phyloP scores from a whole-genome alignment of 2,329 filamentous ascomycete genomes.

The Cryphonectria naterciae region DNA sequence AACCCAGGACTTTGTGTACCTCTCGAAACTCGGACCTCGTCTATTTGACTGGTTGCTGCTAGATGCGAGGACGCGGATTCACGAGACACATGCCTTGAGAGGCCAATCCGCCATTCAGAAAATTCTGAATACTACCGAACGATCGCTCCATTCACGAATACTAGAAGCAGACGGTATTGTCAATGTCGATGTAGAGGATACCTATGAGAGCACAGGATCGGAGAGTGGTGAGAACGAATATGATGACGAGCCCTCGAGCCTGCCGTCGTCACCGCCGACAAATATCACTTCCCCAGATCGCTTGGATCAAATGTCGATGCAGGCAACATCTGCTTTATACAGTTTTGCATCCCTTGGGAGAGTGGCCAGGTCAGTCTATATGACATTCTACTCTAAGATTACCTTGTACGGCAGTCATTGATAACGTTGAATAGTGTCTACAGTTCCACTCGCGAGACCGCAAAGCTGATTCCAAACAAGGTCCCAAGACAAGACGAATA shows the following conservation, averaged over 20 bases:
- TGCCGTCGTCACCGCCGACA: neutral
- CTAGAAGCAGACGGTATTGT: slow-evolving; percentile 32
- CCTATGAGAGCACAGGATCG: neutral
- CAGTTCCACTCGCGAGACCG: neutral
- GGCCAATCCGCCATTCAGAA: slow-evolving; percentile 17
- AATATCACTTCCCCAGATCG: neutral
- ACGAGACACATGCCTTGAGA: neutral
- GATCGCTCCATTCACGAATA: neutral
- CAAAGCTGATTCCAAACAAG: neutral
- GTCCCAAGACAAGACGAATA: neutral
- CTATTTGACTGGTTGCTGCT: slow-evolving; percentile 44
- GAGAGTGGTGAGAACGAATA: neutral
- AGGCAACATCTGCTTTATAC: neutral
- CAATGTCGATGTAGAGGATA: neutral
- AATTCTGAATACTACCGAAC: neutral
- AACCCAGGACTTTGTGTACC: slow-evolving; percentile 38
- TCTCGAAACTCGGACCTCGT: slow-evolving; percentile 33
- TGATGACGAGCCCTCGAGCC: neutral
- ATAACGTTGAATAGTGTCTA: neutral
- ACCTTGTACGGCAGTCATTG: neutral
- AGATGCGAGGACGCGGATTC: slow-evolving; percentile 30
- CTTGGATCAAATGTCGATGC: neutral
- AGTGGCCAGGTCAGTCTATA: neutral
- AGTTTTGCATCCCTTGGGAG: neutral
- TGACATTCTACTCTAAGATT: neutral